Evolutionary conservation across 2,329 filamentous ascomycete species (phyloP).

Genomic region (Teratosphaeriaceae sp.): DNA sequence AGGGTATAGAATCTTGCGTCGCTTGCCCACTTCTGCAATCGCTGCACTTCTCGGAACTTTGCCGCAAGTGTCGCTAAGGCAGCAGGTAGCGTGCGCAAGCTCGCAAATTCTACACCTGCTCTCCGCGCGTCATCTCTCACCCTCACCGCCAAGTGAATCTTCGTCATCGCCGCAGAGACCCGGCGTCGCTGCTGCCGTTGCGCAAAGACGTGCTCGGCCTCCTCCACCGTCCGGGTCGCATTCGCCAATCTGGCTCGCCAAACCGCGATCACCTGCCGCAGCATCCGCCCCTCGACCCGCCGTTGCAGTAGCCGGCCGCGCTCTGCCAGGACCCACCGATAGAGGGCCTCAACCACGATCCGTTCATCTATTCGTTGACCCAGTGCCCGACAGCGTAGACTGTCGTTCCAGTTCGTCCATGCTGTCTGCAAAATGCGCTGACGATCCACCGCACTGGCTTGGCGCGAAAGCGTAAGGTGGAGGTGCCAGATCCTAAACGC

Average conservation of each 20-base stretch:
- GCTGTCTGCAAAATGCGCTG: slow-evolving; percentile 50
- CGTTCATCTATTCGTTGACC: slow-evolving; percentile 49
- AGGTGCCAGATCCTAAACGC: slow-evolving; percentile 46
- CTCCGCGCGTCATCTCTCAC: slow-evolving; percentile 29
- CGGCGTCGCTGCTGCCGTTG: slow-evolving; percentile 22
- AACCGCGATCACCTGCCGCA: slow-evolving; percentile 13
- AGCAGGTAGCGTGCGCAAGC: slow-evolving; percentile 33
- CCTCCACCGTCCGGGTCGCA: slow-evolving; percentile 11
- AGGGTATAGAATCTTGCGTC: slow-evolving; percentile 52
- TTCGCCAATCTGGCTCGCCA: slow-evolving; percentile 14
- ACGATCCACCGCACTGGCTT: slow-evolving; percentile 45
- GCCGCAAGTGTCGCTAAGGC: slow-evolving; percentile 31
- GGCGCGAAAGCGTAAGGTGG: slow-evolving; percentile 25
- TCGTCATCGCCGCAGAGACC: slow-evolving; percentile 21
- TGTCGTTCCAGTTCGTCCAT: slow-evolving; percentile 58
- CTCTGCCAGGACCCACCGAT: slow-evolving; percentile 54
- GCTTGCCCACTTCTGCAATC: slow-evolving; percentile 47
- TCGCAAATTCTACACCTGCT: slow-evolving; percentile 36
- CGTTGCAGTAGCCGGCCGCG: slow-evolving; percentile 35
- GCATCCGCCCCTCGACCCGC: slow-evolving; percentile 22
- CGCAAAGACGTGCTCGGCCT: slow-evolving; percentile 17
- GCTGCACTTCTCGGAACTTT: slow-evolving; percentile 36
- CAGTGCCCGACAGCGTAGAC: slow-evolving; percentile 48
- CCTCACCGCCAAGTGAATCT: slow-evolving; percentile 23
- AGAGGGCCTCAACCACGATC: slow-evolving; percentile 49